These are phyloP conservation scores for Paramecium sexaurelia DNA, from an alignment of 73 alveolate species.

Conservation along the genomic window DNA sequence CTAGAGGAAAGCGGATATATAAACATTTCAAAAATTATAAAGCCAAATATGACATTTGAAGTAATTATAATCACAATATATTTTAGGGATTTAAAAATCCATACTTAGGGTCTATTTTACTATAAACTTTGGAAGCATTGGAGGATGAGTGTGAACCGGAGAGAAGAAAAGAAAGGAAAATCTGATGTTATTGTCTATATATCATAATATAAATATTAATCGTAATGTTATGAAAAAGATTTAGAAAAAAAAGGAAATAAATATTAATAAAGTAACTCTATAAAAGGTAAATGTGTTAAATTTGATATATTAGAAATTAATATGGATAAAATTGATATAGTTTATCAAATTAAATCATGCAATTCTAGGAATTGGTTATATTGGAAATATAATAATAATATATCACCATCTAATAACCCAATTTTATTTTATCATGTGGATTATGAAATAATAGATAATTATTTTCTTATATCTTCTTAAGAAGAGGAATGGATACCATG, in stretches of 20 bases:
- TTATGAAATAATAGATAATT: not conserved
- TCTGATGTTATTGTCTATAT: not conserved
- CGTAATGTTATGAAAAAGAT: not conserved
- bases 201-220: not conserved
- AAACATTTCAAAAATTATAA: not conserved
- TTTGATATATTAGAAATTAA: not conserved
- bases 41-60: slow-evolving; percentile 2
- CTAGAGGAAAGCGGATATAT: not conserved
- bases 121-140: not conserved
- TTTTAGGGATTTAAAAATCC: slow-evolving; percentile 23
- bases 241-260: not conserved
- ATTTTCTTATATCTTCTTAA: not conserved
- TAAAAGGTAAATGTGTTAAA: not conserved
- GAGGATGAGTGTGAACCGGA: slow-evolving; percentile 12
- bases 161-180: slow-evolving; percentile 11
- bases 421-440: no score
- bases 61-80: not conserved
- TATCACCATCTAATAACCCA: no score
- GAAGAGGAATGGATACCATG: not conserved
- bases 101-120: not conserved
- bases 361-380: not conserved
- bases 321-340: not conserved
- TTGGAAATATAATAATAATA: not conserved
- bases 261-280: not conserved
- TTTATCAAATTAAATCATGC: not conserved